Percentiles rank a stretch among this genome's conserved stretches.
Conservation (phyloP, 345 rosid genomes). For the Aegle marmelos region DNA sequence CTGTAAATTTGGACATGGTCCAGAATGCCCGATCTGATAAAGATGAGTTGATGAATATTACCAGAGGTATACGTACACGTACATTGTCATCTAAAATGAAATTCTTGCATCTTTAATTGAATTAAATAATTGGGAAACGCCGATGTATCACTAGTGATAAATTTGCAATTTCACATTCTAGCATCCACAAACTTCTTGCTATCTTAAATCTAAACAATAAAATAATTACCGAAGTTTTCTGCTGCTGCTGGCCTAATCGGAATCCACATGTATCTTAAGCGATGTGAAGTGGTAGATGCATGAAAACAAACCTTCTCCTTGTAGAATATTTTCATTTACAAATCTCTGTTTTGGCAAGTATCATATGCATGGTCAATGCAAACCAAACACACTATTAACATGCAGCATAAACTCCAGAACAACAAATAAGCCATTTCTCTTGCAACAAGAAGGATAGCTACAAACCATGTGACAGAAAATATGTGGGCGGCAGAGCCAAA, state of each 20-base stretch:
- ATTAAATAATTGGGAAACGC: neutral
- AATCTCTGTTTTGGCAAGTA: neutral
- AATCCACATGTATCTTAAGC: neutral
- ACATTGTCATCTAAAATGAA: neutral
- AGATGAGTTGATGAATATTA: neutral
- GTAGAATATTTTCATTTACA: neutral
- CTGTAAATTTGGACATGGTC: neutral
- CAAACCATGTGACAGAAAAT: neutral
- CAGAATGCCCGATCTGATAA: neutral
- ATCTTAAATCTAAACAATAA: no score
- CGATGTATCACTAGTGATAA: no score
- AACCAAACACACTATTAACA: neutral
- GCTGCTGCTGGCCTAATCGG: neutral
- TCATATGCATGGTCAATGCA: neutral
- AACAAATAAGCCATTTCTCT: neutral
- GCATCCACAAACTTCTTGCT: no score
- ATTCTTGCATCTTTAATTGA: neutral
- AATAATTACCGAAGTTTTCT: no score
- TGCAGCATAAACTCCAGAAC: neutral
- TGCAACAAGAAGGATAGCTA: neutral
- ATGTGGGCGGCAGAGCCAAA: neutral
- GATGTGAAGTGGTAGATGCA: neutral
- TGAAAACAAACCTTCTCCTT: neutral
- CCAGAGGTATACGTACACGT: neutral
- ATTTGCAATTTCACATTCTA: no score